Base-by-base conservation (phyloP, 1,284 basidiomycete genomes). In the Mycena sp. region DNA sequence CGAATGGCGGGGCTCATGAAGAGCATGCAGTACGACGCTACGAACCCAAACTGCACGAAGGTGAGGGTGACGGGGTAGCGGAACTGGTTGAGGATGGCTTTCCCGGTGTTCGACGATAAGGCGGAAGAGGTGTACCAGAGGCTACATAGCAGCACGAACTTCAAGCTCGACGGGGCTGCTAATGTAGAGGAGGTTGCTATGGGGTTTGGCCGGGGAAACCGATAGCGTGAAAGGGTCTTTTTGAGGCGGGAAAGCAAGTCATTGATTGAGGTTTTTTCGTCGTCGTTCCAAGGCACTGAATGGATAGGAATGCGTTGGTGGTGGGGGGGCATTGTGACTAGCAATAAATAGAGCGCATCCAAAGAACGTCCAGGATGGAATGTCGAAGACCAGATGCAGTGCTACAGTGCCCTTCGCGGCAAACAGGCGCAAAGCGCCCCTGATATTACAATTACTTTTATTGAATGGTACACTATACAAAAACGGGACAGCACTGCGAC, bases 21-120 rank as follows among this genome's bases (percentile, higher is more conserved):
- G 50, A 97, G 76, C 63, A 93, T 82, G 73, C 94, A 98, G 78
- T 93, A 97, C 16, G 81, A 82, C 12, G 95, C 92, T 57, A 99
- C 93, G 74, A 99, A 98, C 67, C 89, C 93, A 76, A 99, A 99
- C 77, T 99, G 98, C 70, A 99, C 86, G 74, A 99, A 93, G n/a
- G 98, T 99, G 72, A 99, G 87, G 72, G 96, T 92, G 75, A 97
- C 85, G 28, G 95, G 89, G 78, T 96, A 92, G 67, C 92, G 84
- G 79, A 97, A 95, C 68, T 93, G 87, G 73, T 85, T 89, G 73
- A 98, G 83, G 79, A 98, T 92, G 54, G 91, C 83, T 78, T 99
- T 94, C 67, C 94, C 90, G 19, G 96, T 93, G 77, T 96, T 96
- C 54, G 93, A 93, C 26, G 93, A 95, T 59, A 96, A 79, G 17